Conservation (phyloP, 1,284 basidiomycete species). For the Stygiomarasmius scandens region DNA sequence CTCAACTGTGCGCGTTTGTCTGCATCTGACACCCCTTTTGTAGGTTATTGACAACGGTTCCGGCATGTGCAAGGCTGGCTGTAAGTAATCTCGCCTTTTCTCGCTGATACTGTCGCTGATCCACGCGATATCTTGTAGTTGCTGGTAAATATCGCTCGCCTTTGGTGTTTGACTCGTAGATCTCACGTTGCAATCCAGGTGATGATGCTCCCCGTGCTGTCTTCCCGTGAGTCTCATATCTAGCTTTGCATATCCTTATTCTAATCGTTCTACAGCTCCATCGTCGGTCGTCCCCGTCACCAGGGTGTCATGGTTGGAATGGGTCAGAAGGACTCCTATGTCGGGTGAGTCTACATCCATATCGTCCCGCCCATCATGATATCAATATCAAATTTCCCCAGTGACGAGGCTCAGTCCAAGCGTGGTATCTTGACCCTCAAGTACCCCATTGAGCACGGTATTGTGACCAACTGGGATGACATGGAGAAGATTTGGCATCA, state of each 20-base stretch:
- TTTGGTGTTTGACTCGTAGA: background rate
- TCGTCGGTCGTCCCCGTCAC: slow-evolving; percentile 87
- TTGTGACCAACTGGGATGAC: slow-evolving; percentile 94
- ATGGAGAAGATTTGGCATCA: slow-evolving; percentile 94
- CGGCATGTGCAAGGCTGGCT: slow-evolving; percentile 76
- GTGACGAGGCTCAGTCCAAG: slow-evolving; percentile 89
- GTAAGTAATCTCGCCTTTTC: slow-evolving; percentile 30
- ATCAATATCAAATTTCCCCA: slow-evolving; percentile 26
- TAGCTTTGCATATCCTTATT: slow-evolving; percentile 5
- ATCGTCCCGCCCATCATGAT: background rate
- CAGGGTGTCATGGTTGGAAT: slow-evolving; percentile 87
- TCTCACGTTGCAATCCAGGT: slow-evolving; percentile 35
- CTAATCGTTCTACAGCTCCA: slow-evolving; percentile 52
- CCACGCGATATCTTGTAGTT: slow-evolving; percentile 25
- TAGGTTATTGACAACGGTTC: slow-evolving; percentile 67
- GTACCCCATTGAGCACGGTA: slow-evolving; percentile 78
- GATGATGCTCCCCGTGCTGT: slow-evolving; percentile 80
- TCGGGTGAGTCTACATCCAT: slow-evolving; percentile 51
- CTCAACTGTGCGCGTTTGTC: background rate
- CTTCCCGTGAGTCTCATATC: slow-evolving; percentile 54
- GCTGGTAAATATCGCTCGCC: slow-evolving; percentile 30
- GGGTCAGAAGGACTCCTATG: slow-evolving; percentile 82
- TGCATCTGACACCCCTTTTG: background rate
- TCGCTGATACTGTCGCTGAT: slow-evolving; percentile 4
- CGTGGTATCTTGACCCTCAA: slow-evolving; percentile 90